Percentiles rank a stretch among this genome's conserved stretches.
These are phyloP conservation scores for Fusarium succisae DNA, from an alignment of 2,329 filamentous ascomycete genomes.

Conservation along the genomic window DNA sequence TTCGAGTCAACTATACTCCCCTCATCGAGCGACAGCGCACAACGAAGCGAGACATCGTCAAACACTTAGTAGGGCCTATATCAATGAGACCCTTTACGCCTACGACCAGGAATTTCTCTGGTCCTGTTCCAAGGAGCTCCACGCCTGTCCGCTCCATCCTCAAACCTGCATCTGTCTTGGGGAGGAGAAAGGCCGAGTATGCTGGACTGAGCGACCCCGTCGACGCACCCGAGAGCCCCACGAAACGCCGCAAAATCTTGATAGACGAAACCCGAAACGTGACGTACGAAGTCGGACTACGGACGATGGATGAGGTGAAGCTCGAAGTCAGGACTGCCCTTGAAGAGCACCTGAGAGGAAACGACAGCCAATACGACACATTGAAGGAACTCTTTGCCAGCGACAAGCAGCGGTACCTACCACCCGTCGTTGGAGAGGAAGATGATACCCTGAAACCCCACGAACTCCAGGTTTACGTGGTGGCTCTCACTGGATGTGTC, in stretches of 20 bases:
- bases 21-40: constrained; percentile 8
- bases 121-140: constrained; percentile 46
- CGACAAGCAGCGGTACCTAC: constrained; percentile 55
- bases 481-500: constrained; percentile 69
- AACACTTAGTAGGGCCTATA: constrained; percentile 13
- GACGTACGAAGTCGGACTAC: constrained; percentile 63
- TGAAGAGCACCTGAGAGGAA: constrained; percentile 64
- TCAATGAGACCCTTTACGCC: constrained; percentile 47
- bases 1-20: constrained; percentile 8
- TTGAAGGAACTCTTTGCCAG: constrained; percentile 67
- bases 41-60: constrained; percentile 17
- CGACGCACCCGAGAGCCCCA: constrained; percentile 54
- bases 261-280: constrained; percentile 68
- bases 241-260: constrained; percentile 65
- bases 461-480: constrained; percentile 68
- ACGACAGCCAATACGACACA: constrained; percentile 69
- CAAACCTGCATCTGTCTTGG: constrained; percentile 57
- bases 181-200: constrained; percentile 56
- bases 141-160: constrained; percentile 64
- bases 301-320: constrained; percentile 65
- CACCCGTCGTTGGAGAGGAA: constrained; percentile 54
- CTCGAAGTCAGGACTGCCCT: constrained; percentile 64
- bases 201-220: constrained; percentile 53
- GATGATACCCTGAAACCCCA: constrained; percentile 61
- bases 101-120: constrained; percentile 46